A percentile compares a stretch with the other conserved stretches of the same genome.
phyloP scores from a whole-genome alignment of 2,329 filamentous ascomycete species.

The Anthostomella pinea region DNA sequence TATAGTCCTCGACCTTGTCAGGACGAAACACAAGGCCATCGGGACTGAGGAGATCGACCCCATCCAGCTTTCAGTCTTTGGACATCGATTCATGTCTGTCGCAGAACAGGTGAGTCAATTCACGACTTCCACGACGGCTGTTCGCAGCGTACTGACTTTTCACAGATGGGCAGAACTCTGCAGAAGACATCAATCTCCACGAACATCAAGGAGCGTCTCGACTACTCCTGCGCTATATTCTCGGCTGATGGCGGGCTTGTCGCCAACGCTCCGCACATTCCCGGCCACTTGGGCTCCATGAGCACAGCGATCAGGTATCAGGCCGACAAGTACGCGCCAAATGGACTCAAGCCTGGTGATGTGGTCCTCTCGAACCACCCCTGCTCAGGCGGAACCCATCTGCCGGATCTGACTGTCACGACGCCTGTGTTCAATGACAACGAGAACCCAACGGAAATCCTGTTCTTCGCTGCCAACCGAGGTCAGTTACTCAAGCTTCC shows the following conservation, averaged over 20 bases:
- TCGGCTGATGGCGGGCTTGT: constrained; percentile 69
- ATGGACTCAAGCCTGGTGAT: constrained; percentile 66
- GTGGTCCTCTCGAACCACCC: constrained; percentile 68
- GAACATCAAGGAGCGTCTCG: constrained; percentile 76
- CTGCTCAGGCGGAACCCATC: constrained; percentile 18
- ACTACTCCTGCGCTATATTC: constrained; percentile 79
- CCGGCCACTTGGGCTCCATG: constrained; percentile 74
- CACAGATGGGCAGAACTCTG: constrained; percentile 69
- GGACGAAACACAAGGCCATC: constrained; percentile 58
- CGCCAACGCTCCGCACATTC: constrained; percentile 71
- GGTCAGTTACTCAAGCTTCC: constrained; percentile 36
- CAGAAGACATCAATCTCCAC: constrained; percentile 76
- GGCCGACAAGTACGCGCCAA: constrained; percentile 5
- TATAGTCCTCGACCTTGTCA: constrained; percentile 37
- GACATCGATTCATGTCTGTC: constrained; percentile 79
- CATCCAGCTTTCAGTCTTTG: constrained; percentile 73
- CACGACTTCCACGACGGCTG: no score
- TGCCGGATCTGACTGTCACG: constrained; percentile 19
- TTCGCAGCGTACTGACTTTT: background rate
- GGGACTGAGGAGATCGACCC: constrained; percentile 62
- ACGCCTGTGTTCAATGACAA: constrained; percentile 17
- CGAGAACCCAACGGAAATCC: constrained; percentile 10
- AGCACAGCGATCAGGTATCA: constrained; percentile 60
- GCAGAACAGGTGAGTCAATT: constrained; percentile 52
- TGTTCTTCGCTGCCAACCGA: constrained; percentile 26